These are phyloP conservation scores for Vigna radiata DNA, from an alignment of 306 rosid species.

Conservation along the genomic window DNA sequence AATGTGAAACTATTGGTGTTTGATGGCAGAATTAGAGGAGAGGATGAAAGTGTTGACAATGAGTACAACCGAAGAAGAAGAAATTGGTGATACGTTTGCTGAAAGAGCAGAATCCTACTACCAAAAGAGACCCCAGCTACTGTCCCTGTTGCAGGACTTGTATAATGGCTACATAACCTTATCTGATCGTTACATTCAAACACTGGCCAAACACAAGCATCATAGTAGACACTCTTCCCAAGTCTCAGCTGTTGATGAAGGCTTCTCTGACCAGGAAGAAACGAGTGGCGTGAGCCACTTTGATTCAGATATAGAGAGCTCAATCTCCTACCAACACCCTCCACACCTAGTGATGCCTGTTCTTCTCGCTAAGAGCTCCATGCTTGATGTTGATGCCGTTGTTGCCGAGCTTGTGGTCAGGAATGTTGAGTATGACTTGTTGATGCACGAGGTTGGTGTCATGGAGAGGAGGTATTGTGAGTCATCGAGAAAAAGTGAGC, in stretches of 20 bases:
- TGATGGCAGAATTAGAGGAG: conserved; percentile 76
- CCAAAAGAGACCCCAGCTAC: conserved; percentile 85
- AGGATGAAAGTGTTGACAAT: conserved; percentile 70
- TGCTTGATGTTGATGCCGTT: conserved; percentile 48
- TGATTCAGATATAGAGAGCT: conserved; percentile 85
- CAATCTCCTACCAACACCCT: conserved; percentile 72
- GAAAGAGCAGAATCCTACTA: conserved; percentile 93
- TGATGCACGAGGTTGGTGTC: conserved; percentile 60
- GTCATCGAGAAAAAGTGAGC: conserved; percentile 72
- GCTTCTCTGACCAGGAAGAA: conserved; percentile 62
- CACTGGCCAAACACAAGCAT: conserved; percentile 60
- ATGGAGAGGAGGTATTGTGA: conserved; percentile 67
- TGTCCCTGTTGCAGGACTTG: conserved; percentile 75
- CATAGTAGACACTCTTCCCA: conserved; percentile 65
- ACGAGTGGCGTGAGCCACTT: conserved; percentile 50
- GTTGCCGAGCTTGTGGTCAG: conserved; percentile 79
- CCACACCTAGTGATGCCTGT: background rate
- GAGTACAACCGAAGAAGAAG: conserved; percentile 52
- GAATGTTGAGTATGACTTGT: conserved; percentile 71
- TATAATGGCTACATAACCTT: conserved; percentile 84
- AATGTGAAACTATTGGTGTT: background rate
- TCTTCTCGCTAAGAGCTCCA: background rate
- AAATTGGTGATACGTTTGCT: conserved; percentile 71
- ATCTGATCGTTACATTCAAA: conserved; percentile 79
- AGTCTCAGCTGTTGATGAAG: conserved; percentile 55